These are phyloP conservation scores for Hanseniaspora meyeri DNA, from an alignment of 805 yeast genomes.

Conservation along the genomic window DNA sequence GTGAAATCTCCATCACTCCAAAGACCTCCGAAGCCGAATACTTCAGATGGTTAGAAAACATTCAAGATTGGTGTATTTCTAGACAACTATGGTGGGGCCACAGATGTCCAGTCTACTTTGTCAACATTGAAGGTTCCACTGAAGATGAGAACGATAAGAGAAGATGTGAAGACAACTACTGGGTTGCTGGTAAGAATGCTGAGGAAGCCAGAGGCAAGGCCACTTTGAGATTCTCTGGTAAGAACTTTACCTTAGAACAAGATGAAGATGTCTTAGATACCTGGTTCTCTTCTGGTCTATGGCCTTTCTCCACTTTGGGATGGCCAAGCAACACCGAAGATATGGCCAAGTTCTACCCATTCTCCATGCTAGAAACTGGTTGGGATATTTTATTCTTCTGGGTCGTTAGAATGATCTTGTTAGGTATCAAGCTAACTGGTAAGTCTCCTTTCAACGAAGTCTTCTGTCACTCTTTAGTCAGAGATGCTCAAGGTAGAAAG, in stretches of 20 bases:
- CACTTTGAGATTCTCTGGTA: conserved; percentile 52
- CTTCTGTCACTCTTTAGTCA: conserved; percentile 93
- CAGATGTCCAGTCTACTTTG: conserved; percentile 91
- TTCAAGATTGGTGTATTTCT: conserved; percentile 99
- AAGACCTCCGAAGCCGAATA: conserved; percentile 85
- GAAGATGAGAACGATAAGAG: conserved; percentile 37
- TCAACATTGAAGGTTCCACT: conserved; percentile 58
- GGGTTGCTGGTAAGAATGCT: conserved; percentile 80
- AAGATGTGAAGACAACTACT: conserved; percentile 51
- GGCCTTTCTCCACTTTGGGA: conserved; percentile 95
- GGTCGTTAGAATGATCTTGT: conserved; percentile 92
- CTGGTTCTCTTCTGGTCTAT: conserved; percentile 95
- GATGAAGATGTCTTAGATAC: conserved; percentile 98
- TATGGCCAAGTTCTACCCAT: conserved; percentile 68
- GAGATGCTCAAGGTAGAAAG: conserved; percentile 98
- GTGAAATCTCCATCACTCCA: conserved; percentile 72
- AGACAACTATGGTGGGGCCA: conserved; percentile 96
- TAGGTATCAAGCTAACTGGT: conserved; percentile 84
- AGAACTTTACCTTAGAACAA: conserved; percentile 67
- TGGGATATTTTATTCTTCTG: conserved; percentile 99
- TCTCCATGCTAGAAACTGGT: conserved; percentile 93
- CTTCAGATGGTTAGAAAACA: conserved; percentile 87
- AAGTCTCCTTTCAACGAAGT: conserved; percentile 88
- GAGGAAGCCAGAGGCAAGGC: conserved; percentile 86
- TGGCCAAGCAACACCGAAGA: conserved; percentile 82